Evolutionary conservation across 2,329 filamentous ascomycete species (phyloP), one percentile per base, ranked within the genome.

Genomic region (Cytospora paraplurivora): DNA sequence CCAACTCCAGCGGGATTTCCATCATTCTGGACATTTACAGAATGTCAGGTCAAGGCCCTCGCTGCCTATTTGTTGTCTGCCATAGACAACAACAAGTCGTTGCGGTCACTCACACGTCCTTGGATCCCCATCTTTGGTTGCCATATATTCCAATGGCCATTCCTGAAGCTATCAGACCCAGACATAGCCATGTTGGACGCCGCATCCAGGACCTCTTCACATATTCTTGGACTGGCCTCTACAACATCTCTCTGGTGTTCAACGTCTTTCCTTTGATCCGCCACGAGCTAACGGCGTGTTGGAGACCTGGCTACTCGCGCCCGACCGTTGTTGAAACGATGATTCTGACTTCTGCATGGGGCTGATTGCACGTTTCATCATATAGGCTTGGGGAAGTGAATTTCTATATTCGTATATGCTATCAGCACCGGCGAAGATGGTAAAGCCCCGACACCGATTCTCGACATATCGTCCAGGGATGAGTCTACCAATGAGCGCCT

Each of bases 201-300:
- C 59, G 19, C 38, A 54, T 49, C 59, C 15, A 56, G 37, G 51
- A 35, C 59, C 59, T 50, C 32, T 55, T 33, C 54, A 34, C 32
- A 33, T 61, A 55, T 49, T 55, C 59, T 61, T 50, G 55, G 51
- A 50, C 15, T 50, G 19, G 6, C 7, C n/a, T 19, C 35, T 12
- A 17, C 13, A 13, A 8, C 11, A 5, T 15, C 3, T 17, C n/a
- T 32, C 12, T 33, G 19, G 21, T 51, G 13, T 35, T 49, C 21
- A 2, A 10, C n/a, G 7, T 21, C 17, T 32, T 54, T 7, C 6
- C 15, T 6, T 44, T 15, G 5, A n/a, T n/a, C 41, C 15, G 41
- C 2, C 17, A 15, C 41, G 17, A 44, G 10, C 41, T n/a, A 12
- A 44, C 17, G 5, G 41, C 12, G 38, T 41, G 41, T 21, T 21